Base-by-base conservation (phyloP, 345 rosid genomes). In the Linum lewisii region DNA sequence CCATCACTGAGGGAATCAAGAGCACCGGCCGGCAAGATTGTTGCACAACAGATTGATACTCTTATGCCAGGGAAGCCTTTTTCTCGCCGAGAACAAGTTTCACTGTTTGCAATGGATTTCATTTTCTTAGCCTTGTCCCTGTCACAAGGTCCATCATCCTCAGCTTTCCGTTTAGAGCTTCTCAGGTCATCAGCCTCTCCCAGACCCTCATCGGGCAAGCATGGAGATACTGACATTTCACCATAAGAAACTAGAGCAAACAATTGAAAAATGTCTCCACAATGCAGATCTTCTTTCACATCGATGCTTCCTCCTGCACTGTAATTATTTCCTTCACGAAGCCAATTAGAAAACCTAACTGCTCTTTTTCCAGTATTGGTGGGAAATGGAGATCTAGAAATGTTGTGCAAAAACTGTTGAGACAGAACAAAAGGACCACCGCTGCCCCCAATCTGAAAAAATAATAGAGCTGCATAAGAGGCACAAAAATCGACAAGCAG, bases 11-110 rank as follows among this genome's bases (percentile, higher is more conserved):
- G 77, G 69, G 83, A 64, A 45, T 82, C 86, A 51, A 89, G 26
- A 57, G 82, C 66, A 51, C 69, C 63, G 59, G 78, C 67, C 19
- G 76, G 69, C 51, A 55, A 71, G 62, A 88, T 52, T 51, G 66
- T 67, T 63, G 75, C 75, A 57, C 85, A 79, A 29, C 63, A 74
- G 57, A 87, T 61, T 66, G 74, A 79, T 24, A 89, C 81, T 66
- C 61, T 61, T 62, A 93, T 81, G 58, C 97, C 95, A 58, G 99
- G 99, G 75, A 86, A 93, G 20, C 99, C 99, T 74, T 93, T 93
- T 73, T 81, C 99, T 55, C 86, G 78, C 21, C 97, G 94, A 58
- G 87, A 85, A 79, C 63, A 54, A 63, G 83, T 82, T 72, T 93
- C 99, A 62, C 86, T 75, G 70, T 93, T 95, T 23, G 77, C 72